Base-by-base conservation (phyloP, 2,329 filamentous ascomycete genomes). In the Ceratocystis huliohia region DNA sequence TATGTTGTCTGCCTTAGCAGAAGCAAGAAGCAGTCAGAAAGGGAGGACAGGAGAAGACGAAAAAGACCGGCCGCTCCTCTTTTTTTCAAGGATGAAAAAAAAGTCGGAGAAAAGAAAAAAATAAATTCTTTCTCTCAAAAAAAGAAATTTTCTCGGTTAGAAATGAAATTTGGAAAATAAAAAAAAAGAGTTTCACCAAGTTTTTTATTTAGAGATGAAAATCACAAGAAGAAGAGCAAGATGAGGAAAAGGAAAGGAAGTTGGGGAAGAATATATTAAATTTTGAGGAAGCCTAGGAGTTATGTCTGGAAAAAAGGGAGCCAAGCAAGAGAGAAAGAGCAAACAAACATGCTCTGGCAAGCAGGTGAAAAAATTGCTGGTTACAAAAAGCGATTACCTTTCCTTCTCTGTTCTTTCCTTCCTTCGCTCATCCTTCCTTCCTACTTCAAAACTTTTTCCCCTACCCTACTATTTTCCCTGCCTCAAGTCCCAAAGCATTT, bases 81-180 rank as follows among this genome's bases (percentile, higher is more conserved):
- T 37, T 63, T 10, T 46, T 63, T 63, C 61, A 22, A 44, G 61
- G 61, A 25, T 25, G 37, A 25, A 62, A 62, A 63, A 62, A 63
- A 63, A 66, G 50, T 64, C 17, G 17, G 56, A 59, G 33, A 59
- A 33, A 28, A n/a, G 50, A 59, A 59, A 13, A 57, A 59, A 8
- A 41, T 3, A 41, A 37, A 37, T 37, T 41, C 37, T 41, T 41
- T 41, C 37, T 41, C 37, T 37, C 33, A 57, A 57, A 57, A 28
- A 59, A 30, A n/a, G 28, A 59, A 13, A 10, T 20, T 33, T 59
- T 59, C 30, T 59, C 56, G 56, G 56, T 59, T 59, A 59, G 56
- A 59, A 59, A 59, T 59, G 56, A 59, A 41, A 15, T n/a, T n/a
- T 59, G 28, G 48, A 53, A 63, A 63, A 63, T 44, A 46, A 44